Evolutionary conservation across 257 asterid species (phyloP), one percentile per base, ranked within the genome.

Genomic region (Craterostigma plantagineum): DNA sequence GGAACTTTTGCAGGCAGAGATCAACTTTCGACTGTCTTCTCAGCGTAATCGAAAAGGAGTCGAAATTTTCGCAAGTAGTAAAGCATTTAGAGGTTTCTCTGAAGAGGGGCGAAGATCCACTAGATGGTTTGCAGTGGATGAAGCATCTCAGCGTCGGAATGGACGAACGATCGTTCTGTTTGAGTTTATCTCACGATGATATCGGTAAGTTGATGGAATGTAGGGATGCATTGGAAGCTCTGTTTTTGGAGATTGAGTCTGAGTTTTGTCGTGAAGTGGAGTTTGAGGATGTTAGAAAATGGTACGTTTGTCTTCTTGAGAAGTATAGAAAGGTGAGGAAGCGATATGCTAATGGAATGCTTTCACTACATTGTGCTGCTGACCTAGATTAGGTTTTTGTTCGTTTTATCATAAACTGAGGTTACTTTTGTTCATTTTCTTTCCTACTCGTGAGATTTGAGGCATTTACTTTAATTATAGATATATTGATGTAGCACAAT

Each of bases 271-370:
- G 34, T 16, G 93, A 69, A 57, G 66, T 63, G 38, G 64, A 53
- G 55, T 72, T 79, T 63, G 67, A 52, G 60, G 67, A 67, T 51
- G 77, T 55, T 0, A 64, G 69, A 42, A 51, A 18, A 14, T 15
- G 23, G 45, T 73, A 76, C 56, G 47, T 38, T 51, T 39, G 33
- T 60, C 62, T 83, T 59, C 77, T 79, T 43, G 81, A 72, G 34
- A 69, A 59, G 71, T 79, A 73, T 65, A 66, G 69, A 56, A 65
- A 59, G 57, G 87, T 62, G 52, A 61, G 93, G 44, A 67, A 62
- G 59, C 93, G 65, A 34, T 83, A 73, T 49, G 18, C 59, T 6
- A 62, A 65, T 16, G 81, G 86, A 57, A 79, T 83, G 91, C 83
- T 79, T 45, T 64, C 95, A 8, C 71, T 68, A 49, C 76, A 63